phyloP scores from a whole-genome alignment of 306 rosid genomes.

The Cicer arietinum region DNA sequence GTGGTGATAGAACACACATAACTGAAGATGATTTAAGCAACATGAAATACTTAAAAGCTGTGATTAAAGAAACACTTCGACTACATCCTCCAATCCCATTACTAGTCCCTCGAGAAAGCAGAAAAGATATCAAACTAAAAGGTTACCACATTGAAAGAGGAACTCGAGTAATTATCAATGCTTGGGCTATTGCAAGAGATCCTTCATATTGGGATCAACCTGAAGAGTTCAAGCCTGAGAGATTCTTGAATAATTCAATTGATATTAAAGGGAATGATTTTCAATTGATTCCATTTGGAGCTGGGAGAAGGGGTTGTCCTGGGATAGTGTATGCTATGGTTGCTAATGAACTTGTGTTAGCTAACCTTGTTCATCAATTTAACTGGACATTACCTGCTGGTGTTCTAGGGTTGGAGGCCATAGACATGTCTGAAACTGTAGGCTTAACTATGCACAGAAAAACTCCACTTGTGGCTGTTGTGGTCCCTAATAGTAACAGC shows the following conservation, averaged over 20 bases:
- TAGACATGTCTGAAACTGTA: constrained; percentile 50
- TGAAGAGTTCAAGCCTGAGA: constrained; percentile 51
- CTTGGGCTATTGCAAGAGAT: constrained; percentile 47
- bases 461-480: constrained; percentile 45
- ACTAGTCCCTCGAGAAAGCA: constrained; percentile 50
- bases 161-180: constrained; percentile 31
- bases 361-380: constrained; percentile 48
- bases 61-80: constrained; percentile 30
- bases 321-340: constrained; percentile 45
- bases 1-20: constrained; percentile 29
- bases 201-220: constrained; percentile 40
- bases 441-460: constrained; percentile 44
- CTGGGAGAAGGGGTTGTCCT: constrained; percentile 52
- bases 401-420: constrained; percentile 12
- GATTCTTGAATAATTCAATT: constrained; percentile 41
- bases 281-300: constrained; percentile 32
- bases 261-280: constrained; percentile 54
- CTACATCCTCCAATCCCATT: constrained; percentile 57
- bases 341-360: constrained; percentile 41
- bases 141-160: constrained; percentile 20
- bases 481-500: background rate
- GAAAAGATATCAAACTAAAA: constrained; percentile 18
- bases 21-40: constrained; percentile 50
- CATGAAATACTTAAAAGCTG: constrained; percentile 57
- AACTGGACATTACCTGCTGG: constrained; percentile 47